Base-by-base conservation (phyloP, 2,329 filamentous ascomycete genomes). In the Fusarium verrucosum region DNA sequence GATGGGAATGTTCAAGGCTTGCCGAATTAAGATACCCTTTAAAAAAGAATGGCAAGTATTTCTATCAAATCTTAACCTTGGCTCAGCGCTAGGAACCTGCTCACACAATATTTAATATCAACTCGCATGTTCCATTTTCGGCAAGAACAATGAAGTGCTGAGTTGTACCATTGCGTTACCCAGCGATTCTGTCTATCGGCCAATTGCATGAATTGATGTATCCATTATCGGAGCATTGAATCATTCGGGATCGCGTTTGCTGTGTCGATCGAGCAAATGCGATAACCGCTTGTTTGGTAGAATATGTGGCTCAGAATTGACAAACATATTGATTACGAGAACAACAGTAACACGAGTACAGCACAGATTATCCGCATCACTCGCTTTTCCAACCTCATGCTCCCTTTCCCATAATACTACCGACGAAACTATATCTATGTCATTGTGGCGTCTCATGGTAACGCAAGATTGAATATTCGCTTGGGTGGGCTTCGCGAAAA, bases 401-500 rank as follows among this genome's bases (percentile, higher is more conserved):
- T 14, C 10, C 36, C 25, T n/a, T 35, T n/a, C 16, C 28, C 19
- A 28, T 28, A 30, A n/a, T 22, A 30, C 35, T 35, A 44, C 36
- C 35, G 17, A 28, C 42, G 33, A 59, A 38, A 25, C 42, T 23
- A 44, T 50, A 28, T 40, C 38, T 35, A 53, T 41, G 37, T 17
- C 32, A 57, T 19, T 6, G 57, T 20, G 20, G 43, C 33, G 35
- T 32, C 44, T 25, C 44, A 14, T 49, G 40, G 35, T 37, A 32
- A 52, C 40, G 38, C 41, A 47, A 38, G 47, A 37, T 50, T 47
- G 33, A 52, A 47, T 45, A 52, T 47, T 33, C 43, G n/a, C 37
- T 49, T 36, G 58, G 50, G 42, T 28, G 41, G 32, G 19, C 49
- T 44, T 40, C 37, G 25, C 30, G 47, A 49, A 66, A 66, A 45